Percentiles rank a stretch among this genome's conserved stretches.
Evolutionary conservation across 306 rosid genomes (phyloP).

Genomic region (Castanea crenata): DNA sequence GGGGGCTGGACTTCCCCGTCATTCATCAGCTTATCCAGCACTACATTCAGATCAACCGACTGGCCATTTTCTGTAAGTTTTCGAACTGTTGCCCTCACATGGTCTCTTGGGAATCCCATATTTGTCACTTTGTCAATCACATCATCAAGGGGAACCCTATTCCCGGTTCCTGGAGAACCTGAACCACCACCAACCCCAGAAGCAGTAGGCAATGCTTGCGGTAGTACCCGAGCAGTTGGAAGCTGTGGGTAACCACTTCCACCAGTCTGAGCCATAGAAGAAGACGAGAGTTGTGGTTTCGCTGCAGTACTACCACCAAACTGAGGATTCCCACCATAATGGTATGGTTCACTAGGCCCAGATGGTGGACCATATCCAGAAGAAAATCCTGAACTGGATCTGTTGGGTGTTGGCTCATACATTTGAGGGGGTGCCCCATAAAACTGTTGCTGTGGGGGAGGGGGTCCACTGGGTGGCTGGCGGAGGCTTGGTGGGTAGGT

Average conservation of each 20-base stretch:
- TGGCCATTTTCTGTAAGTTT: constrained; percentile 87
- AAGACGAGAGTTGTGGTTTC: constrained; percentile 52
- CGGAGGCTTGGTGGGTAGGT: constrained; percentile 59
- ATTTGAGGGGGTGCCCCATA: constrained; percentile 48
- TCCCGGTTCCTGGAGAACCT: constrained; percentile 63
- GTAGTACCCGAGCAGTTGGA: constrained; percentile 75
- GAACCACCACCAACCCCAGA: constrained; percentile 53
- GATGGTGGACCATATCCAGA: constrained; percentile 62
- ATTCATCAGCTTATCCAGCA: constrained; percentile 83
- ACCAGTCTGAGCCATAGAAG: constrained; percentile 43
- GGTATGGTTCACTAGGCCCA: constrained; percentile 54
- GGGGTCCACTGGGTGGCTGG: constrained; percentile 58
- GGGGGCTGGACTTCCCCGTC: constrained; percentile 70
- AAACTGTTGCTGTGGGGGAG: constrained; percentile 64
- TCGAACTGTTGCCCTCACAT: constrained; percentile 74
- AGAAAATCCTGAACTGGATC: constrained; percentile 57
- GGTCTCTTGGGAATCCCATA: constrained; percentile 93
- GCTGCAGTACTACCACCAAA: constrained; percentile 45
- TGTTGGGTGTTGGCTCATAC: constrained; percentile 57
- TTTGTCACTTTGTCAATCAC: constrained; percentile 71
- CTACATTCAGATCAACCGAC: constrained; percentile 76
- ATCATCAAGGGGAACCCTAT: constrained; percentile 67
- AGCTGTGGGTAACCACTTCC: constrained; percentile 82
- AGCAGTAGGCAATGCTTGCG: constrained; percentile 72
- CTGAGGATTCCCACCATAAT: constrained; percentile 61